Base-by-base conservation (phyloP, 371 early-diverging fungal genomes). In the Mucor saturninus region DNA sequence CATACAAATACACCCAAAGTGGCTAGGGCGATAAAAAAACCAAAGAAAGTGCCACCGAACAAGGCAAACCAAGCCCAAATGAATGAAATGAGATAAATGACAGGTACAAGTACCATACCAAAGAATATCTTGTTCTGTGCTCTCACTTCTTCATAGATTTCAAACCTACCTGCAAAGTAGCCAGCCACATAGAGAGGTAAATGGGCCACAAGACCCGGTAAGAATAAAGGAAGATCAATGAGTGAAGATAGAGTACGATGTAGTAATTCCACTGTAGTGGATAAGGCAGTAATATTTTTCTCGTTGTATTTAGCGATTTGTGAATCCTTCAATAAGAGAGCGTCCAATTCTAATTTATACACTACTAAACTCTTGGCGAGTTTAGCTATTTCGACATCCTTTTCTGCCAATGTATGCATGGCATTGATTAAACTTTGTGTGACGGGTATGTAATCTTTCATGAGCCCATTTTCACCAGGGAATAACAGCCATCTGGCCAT, bases 51-150 rank as follows among this genome's bases (percentile, higher is more conserved):
- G 3, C 74, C 75, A 28, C 68, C 73, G 60, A 80, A 80, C 10
- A 78, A 54, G 13, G 59, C 54, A 45, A 62, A 62, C 85, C 83
- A 84, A 5, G 68, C 75, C 72, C 73, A 79, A 14, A 77, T 48
- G 54, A 84, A 81, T 0, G 78, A 54, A 0, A 60, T n/a, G 9
- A 77, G 28, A 42, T 82, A 84, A 14, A 78, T 76, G 4, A 81
- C 58, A 4, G 79, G 81, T 0, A 81, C 72, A 3, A 84, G 53
- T 1, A 68, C 61, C 40, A 82, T 55, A 1, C 79, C 77, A 31
- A 74, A 72, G 30, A 81, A 70, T 32, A 84, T 82, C 59, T 86
- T 86, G 69, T 79, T 78, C 54, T 86, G 86, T 13, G 86, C 86
- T 28, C 75, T 71, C 2, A 75, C 79, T 63, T 86, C 86, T 64